These are phyloP conservation scores for Blumeria graminis DNA, from an alignment of 2,329 filamentous ascomycete species.

Conservation along the genomic window DNA sequence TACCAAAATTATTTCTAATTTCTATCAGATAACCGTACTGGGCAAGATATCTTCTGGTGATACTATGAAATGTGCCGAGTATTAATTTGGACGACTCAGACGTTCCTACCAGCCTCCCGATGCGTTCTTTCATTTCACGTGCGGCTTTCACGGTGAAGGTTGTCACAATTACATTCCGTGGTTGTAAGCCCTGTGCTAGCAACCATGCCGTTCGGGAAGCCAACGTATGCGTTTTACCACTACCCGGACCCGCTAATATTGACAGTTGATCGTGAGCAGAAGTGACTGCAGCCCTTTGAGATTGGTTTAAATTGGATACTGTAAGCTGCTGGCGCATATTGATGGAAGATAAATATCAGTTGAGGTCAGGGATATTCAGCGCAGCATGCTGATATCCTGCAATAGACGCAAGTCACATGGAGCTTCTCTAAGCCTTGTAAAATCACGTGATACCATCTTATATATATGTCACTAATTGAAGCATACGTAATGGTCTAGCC, in stretches of 20 bases:
- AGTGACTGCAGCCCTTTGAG: slow-evolving; percentile 39
- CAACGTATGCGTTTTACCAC: slow-evolving; percentile 85
- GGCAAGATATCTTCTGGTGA: slow-evolving; percentile 62
- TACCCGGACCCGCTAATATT: slow-evolving; percentile 42
- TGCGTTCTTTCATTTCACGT: slow-evolving; percentile 75
- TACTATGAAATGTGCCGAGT: slow-evolving; percentile 85
- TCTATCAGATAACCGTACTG: slow-evolving; percentile 70
- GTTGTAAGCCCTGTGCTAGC: slow-evolving; percentile 46
- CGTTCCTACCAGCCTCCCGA: slow-evolving; percentile 57
- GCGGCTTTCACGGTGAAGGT: slow-evolving; percentile 91
- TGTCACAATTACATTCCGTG: slow-evolving; percentile 77
- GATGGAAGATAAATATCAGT: too few relatives aligned
- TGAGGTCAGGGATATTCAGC: too few relatives aligned
- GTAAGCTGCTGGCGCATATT: too few relatives aligned
- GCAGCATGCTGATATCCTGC: too few relatives aligned
- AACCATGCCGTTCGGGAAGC: slow-evolving; percentile 83
- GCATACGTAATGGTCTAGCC: too few relatives aligned
- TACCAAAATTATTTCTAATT: slow-evolving; percentile 61
- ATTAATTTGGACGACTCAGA: slow-evolving; percentile 53
- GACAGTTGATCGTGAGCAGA: slow-evolving; percentile 32
- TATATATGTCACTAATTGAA: too few relatives aligned
- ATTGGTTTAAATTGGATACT: slow-evolving; percentile 35
- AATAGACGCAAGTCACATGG: too few relatives aligned
- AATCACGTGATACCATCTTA: too few relatives aligned
- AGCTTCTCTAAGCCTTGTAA: too few relatives aligned